A percentile compares a stretch with the other conserved stretches of the same genome.
Evolutionary conservation across 1,139 yeast genomes (phyloP).

Genomic region (Saccharomyces pastorianus): DNA sequence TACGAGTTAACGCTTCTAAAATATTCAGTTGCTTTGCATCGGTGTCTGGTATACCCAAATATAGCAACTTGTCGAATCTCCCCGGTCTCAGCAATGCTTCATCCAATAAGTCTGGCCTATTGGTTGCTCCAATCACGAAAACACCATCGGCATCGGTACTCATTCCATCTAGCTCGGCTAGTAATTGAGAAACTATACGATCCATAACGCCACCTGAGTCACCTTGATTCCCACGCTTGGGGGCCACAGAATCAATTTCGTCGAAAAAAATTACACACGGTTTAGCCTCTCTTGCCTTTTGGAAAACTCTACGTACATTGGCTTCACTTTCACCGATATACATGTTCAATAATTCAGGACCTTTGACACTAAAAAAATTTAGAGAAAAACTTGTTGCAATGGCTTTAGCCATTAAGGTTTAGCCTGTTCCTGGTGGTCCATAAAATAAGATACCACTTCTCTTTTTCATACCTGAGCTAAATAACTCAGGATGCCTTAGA

Average conservation of each 20-base stretch:
- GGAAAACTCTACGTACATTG: conserved; percentile 88
- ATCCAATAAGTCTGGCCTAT: conserved; percentile 87
- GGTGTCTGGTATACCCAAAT: conserved; percentile 87
- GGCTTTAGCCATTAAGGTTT: conserved; percentile 88
- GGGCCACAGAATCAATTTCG: conserved; percentile 95
- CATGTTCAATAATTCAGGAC: conserved; percentile 92
- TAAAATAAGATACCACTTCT: conserved; percentile 89
- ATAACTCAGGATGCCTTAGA: conserved; percentile 81
- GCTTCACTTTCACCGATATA: conserved; percentile 98
- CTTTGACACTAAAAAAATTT: conserved; percentile 91
- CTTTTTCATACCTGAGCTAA: conserved; percentile 80
- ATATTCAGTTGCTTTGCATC: conserved; percentile 82
- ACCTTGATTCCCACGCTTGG: conserved; percentile 95
- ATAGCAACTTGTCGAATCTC: conserved; percentile 88
- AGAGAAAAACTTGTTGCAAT: conserved; percentile 91
- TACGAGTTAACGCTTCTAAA: conserved; percentile 79
- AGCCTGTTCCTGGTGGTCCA: conserved; percentile 98
- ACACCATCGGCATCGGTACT: conserved; percentile 83
- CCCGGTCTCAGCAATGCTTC: conserved; percentile 94
- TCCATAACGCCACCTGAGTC: conserved; percentile 99
- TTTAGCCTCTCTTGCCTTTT: conserved; percentile 87
- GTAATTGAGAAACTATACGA: conserved; percentile 85
- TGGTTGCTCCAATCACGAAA: conserved; percentile 95
- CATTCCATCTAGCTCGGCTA: conserved; percentile 96
- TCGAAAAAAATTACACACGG: conserved; percentile 97